Conservation (phyloP, 2,329 filamentous ascomycete species). For the Arthroderma sp. region DNA sequence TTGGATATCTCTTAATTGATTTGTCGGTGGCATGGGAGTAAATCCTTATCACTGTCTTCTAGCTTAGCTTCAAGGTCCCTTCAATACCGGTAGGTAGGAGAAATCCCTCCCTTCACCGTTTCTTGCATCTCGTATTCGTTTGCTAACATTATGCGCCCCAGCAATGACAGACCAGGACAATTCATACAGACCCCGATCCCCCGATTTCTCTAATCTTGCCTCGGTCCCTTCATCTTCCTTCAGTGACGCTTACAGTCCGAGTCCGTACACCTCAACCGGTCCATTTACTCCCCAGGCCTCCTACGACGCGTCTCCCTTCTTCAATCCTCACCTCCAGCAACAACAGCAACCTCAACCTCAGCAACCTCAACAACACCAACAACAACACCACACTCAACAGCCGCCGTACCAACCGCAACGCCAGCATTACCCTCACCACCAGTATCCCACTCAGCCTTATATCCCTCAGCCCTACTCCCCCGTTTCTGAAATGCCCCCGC, state of each 20-base stretch:
- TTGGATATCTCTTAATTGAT: too few relatives aligned
- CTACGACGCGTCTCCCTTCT: constrained; percentile 36
- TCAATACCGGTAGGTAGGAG: too few relatives aligned
- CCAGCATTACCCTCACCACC: too few relatives aligned
- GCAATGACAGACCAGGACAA: constrained; percentile 33
- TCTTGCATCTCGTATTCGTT: too few relatives aligned
- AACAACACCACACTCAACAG: constrained; percentile 14
- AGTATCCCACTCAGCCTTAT: constrained; percentile 21
- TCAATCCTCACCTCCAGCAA: constrained; percentile 25
- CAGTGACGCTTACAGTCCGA: constrained; percentile 7
- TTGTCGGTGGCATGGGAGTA: too few relatives aligned
- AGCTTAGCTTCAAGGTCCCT: too few relatives aligned
- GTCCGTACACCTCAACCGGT: constrained; percentile 20
- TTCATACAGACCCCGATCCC: constrained; percentile 35
- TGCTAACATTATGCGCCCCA: constrained; percentile 9
- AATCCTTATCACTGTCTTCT: too few relatives aligned
- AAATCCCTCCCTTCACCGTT: too few relatives aligned
- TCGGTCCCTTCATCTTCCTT: constrained; percentile 14
- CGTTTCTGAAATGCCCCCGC: constrained; percentile 28
- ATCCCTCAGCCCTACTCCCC: constrained; percentile 19
- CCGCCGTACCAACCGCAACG: constrained; percentile 4
- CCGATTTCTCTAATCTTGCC: constrained; percentile 35
- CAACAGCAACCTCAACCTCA: background rate
- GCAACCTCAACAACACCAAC: constrained; percentile 12
- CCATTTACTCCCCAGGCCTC: constrained; percentile 27